Evolutionary conservation across 257 asterid species (phyloP), one percentile per base, ranked within the genome.

Genomic region (Nicotiana undulata): DNA sequence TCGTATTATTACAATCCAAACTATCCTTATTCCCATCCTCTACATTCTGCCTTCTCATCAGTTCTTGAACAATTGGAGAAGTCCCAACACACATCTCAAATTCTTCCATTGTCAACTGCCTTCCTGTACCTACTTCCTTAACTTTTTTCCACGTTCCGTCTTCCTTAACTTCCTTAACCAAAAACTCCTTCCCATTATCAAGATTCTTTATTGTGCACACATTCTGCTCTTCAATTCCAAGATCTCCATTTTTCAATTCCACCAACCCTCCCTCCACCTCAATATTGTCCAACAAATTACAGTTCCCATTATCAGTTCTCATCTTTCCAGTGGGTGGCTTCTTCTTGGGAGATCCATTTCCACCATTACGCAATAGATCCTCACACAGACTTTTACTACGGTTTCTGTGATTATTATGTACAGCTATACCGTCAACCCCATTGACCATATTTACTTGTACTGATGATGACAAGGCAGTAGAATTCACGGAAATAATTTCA

Each of bases 11-110:
- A 20, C 83, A 81, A 83, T 88, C 90, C 80, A 72, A 76, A 77
- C 86, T 85, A 81, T 90, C 97, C 85, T 86, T 86, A 81, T 83
- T 89, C 79, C 96, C 91, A 72, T 94, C 92, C 86, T 92, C 98
- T 52, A 92, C 92, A 86, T 91, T 90, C 86, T 94, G 98, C 83
- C 99, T 84, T 88, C 99, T 92, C 99, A 96, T 96, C 86, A 96
- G 80, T 81, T 94, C 99, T 85, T 94, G 99, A 29, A 96, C 98
- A 44, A 96, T 96, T 0, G 99, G 99, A 2, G 99, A 96, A 63
- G 98, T 93, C 85, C 99, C 99, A 17, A 96, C 96, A 66, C 90
- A 88, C 93, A 94, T 89, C 90, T 96, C 98, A 6, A 94, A 91
- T 84, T 94, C 99, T 86, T 94, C 98, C 92, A 90, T 88, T n/a